A percentile compares a stretch with the other conserved stretches of the same genome.
Evolutionary conservation across 176 grass and related monocot species (phyloP).

Genomic region (Juncus effusus): DNA sequence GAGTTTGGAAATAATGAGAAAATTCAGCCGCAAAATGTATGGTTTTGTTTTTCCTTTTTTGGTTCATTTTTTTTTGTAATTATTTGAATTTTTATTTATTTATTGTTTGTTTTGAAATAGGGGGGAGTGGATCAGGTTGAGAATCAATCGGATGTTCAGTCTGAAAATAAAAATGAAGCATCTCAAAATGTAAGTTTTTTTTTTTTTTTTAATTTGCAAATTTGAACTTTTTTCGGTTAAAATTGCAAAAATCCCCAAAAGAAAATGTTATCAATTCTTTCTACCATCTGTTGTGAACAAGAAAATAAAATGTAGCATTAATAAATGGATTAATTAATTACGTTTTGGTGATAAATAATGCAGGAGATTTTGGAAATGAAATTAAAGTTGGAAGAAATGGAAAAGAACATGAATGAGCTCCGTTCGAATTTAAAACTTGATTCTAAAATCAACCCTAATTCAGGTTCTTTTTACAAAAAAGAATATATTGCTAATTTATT

Average conservation of each 20-base stretch:
- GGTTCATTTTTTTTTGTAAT: not conserved
- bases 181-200: constrained; percentile 3
- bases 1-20: constrained; percentile 17
- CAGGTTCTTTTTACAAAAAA: constrained; percentile 4
- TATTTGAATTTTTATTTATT: not conserved
- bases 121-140: not conserved
- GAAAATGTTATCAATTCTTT: not conserved
- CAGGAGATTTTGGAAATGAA: constrained; percentile 13
- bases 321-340: not conserved
- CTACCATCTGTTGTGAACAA: not conserved
- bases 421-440: constrained; percentile 1
- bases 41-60: not conserved
- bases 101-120: constrained; percentile 5
- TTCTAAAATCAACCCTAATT: constrained; percentile 15
- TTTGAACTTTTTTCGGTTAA: no score
- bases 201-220: not conserved
- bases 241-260: no score
- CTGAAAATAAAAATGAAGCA: constrained; percentile 5
- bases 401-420: constrained; percentile 21
- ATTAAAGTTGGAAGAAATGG: constrained; percentile 18
- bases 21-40: constrained; percentile 4
- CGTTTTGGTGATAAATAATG: not conserved
- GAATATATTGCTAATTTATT: constrained; percentile 7
- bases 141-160: not conserved
- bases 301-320: not conserved